phyloP scores from a whole-genome alignment of 805 yeast genomes.

The Metschnikowia koreensis region DNA sequence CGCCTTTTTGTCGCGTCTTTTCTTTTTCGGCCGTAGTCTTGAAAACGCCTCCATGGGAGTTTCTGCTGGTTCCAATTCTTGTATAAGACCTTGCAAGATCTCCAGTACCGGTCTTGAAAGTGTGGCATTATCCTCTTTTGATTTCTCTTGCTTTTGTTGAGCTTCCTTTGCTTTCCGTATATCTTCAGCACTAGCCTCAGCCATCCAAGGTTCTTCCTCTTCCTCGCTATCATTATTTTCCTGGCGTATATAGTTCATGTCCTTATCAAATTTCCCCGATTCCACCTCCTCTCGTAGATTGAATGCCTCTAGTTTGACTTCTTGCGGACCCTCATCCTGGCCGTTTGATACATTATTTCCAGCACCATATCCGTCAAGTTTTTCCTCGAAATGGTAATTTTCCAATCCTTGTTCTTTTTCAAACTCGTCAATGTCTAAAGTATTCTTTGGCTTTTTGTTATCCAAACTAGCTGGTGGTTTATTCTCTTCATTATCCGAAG shows the following conservation, averaged over 20 bases:
- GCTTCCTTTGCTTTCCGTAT: conserved; percentile 39
- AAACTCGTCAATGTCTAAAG: conserved; percentile 19
- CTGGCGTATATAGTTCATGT: conserved; percentile 54
- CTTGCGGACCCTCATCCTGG: not conserved
- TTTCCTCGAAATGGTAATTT: conserved; percentile 19
- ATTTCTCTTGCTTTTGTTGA: conserved; percentile 15
- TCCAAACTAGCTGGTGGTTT: not conserved
- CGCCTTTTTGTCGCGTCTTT: conserved; percentile 13
- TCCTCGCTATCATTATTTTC: conserved; percentile 32
- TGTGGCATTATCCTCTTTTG: conserved; percentile 13
- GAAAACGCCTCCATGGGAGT: conserved; percentile 56
- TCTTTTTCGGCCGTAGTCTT: conserved; percentile 23
- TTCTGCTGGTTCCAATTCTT: conserved; percentile 55
- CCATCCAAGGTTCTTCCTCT: conserved; percentile 24
- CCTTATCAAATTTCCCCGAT: conserved; percentile 59
- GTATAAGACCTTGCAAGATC: conserved; percentile 34
- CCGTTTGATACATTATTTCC: not conserved
- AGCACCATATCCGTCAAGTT: not conserved
- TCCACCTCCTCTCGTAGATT: conserved; percentile 54
- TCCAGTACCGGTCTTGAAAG: conserved; percentile 8
- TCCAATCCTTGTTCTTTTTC: conserved; percentile 26
- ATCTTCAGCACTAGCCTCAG: conserved; percentile 11
- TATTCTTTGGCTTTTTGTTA: not conserved
- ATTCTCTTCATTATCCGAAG: conserved; percentile 19
- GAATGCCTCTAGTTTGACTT: conserved; percentile 53